Evolutionary conservation across 2,329 filamentous ascomycete genomes (phyloP).

Genomic region (Neoascochyta sp.): DNA sequence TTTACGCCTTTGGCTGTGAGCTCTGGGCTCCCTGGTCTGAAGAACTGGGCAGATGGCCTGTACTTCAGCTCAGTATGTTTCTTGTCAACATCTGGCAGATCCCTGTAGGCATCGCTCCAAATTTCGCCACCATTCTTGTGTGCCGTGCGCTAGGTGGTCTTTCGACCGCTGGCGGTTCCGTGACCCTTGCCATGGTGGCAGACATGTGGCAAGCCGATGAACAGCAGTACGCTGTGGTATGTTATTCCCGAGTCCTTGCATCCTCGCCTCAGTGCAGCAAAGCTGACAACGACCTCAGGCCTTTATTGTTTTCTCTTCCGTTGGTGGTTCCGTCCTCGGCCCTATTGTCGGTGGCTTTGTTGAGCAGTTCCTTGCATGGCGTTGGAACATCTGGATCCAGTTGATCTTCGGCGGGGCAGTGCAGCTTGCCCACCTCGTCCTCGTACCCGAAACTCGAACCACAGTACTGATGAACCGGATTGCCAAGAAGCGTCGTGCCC

Average conservation of each 20-base stretch:
- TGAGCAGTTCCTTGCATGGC: conserved; percentile 66
- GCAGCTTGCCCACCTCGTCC: conserved; percentile 63
- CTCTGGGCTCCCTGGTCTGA: conserved; percentile 87
- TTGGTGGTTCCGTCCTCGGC: conserved; percentile 71
- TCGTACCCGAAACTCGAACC: conserved; percentile 73
- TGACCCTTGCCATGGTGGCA: conserved; percentile 62
- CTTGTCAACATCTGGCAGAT: conserved; percentile 73
- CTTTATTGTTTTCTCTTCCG: conserved; percentile 69
- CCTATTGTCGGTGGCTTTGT: conserved; percentile 77
- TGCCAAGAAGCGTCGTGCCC: conserved; percentile 68
- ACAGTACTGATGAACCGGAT: conserved; percentile 76
- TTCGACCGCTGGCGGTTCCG: conserved; percentile 59
- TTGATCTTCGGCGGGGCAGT: conserved; percentile 72
- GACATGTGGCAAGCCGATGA: conserved; percentile 58
- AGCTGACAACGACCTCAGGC: conserved; percentile 17
- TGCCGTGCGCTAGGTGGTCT: conserved; percentile 48
- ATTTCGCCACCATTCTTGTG: conserved; percentile 67
- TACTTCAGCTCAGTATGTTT: conserved; percentile 69
- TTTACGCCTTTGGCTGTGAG: conserved; percentile 83
- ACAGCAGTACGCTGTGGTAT: conserved; percentile 54
- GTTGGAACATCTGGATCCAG: conserved; percentile 81
- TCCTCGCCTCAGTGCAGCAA: too few species aligned
- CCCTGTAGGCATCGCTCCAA: conserved; percentile 64
- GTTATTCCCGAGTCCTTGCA: too few species aligned
- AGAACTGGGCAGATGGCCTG: conserved; percentile 72